Conservation (phyloP, 768 basidiomycete species). For the Dioszegia aurantiaca region DNA sequence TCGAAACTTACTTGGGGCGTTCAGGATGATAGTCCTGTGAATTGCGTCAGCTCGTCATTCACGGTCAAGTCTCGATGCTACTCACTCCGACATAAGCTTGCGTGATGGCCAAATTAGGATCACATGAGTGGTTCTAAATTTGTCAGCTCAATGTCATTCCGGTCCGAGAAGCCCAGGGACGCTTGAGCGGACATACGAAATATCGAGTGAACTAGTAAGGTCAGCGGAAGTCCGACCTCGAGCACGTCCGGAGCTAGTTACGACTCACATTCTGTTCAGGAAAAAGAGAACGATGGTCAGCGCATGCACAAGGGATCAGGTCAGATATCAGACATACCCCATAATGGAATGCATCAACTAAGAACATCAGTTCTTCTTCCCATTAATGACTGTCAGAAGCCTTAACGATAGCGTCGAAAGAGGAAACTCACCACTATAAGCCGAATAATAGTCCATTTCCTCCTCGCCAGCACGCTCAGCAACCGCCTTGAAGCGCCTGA, state of each 20-base stretch:
- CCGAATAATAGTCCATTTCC: conserved; percentile 45
- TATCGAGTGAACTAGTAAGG: conserved; percentile 77
- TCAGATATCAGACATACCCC: conserved; percentile 52
- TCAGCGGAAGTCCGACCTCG: too few species aligned
- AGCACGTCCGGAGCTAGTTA: too few species aligned
- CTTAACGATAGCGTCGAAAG: too few species aligned
- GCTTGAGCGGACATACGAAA: conserved; percentile 59
- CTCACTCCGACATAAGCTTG: conserved; percentile 70
- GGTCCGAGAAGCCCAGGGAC: neutral
- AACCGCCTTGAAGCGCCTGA: conserved; percentile 25
- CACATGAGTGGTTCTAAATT: conserved; percentile 81
- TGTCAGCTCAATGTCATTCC: neutral
- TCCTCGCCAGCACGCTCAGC: conserved; percentile 18
- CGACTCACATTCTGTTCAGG: conserved; percentile 21
- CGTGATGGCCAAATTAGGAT: conserved; percentile 73
- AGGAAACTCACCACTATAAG: conserved; percentile 34
- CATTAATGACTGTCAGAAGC: too few species aligned
- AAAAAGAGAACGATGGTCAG: neutral
- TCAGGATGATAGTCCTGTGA: conserved; percentile 50
- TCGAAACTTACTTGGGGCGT: conserved; percentile 36
- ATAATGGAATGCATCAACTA: conserved; percentile 78
- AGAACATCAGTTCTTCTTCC: conserved; percentile 19
- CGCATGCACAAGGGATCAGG: conserved; percentile 51
- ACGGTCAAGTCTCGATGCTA: neutral
- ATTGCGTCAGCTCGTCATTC: conserved; percentile 5